Conservation (phyloP, 1,284 basidiomycete species). For the Ganoderma lucidum region DNA sequence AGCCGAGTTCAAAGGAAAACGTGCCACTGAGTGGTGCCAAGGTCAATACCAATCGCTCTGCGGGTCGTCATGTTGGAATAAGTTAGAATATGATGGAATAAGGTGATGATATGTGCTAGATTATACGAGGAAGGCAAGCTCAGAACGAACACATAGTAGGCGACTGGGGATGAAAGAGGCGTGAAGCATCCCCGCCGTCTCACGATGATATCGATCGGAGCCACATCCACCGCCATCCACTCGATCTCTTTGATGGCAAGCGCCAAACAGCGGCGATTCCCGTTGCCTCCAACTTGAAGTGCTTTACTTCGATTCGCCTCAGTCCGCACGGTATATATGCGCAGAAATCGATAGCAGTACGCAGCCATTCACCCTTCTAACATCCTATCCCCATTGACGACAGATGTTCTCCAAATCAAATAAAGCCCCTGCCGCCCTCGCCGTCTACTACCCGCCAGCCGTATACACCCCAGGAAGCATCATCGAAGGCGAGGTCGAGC, state of each 20-base stretch:
- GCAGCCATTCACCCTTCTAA: not conserved
- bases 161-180: too few relatives aligned
- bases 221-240: not conserved
- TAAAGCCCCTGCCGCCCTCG: not conserved
- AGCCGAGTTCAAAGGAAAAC: not conserved
- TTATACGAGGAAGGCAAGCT: not conserved
- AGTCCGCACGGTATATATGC: not conserved
- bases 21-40: not conserved
- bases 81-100: not conserved
- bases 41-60: not conserved
- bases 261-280: not conserved
- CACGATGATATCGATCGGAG: not conserved
- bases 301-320: not conserved
- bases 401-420: not conserved
- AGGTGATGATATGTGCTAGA: not conserved
- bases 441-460: constrained; percentile 3
- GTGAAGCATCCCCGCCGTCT: too few relatives aligned
- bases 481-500: constrained; percentile 33
- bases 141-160: too few relatives aligned
- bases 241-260: not conserved
- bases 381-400: not conserved
- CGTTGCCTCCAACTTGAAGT: not conserved
- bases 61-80: not conserved
- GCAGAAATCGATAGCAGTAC: not conserved
- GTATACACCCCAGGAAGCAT: constrained; percentile 21